Conservation (phyloP, 1,139 yeast genomes). For the Zygoascus meyerae region DNA sequence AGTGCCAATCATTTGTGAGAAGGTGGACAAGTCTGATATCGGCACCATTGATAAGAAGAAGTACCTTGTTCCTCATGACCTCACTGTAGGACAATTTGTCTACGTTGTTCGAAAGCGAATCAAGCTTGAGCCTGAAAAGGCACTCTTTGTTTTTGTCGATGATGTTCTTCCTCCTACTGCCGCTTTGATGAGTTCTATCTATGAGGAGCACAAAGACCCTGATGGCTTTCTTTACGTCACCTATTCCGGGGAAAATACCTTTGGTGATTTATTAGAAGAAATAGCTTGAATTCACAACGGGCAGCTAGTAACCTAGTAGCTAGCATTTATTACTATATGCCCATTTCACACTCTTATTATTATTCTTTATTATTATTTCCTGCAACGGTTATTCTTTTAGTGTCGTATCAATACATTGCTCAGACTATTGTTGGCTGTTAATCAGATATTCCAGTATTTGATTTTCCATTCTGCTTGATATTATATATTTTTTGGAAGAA, state of each 20-base stretch:
- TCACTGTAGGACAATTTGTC: slow-evolving; percentile 96
- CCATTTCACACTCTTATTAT: no score
- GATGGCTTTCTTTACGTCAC: slow-evolving; percentile 95
- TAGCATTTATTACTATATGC: no score
- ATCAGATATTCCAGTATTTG: no score
- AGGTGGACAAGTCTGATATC: slow-evolving; percentile 94
- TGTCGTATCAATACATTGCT: no score
- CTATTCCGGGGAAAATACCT: slow-evolving; percentile 49
- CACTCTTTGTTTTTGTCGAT: slow-evolving; percentile 91
- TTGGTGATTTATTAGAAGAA: slow-evolving; percentile 28
- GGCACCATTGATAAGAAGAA: slow-evolving; percentile 96
- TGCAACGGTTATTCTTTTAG: no score
- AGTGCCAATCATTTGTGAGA: slow-evolving; percentile 93
- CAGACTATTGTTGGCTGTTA: no score
- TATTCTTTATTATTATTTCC: no score
- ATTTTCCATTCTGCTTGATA: no score
- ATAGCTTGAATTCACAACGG: background rate
- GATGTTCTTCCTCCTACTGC: slow-evolving; percentile 98
- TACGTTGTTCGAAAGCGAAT: slow-evolving; percentile 95
- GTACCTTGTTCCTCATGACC: slow-evolving; percentile 91
- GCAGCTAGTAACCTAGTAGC: no score
- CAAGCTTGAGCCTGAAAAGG: slow-evolving; percentile 94
- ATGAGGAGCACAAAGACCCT: slow-evolving; percentile 94
- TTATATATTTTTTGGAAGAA: no score
- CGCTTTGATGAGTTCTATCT: slow-evolving; percentile 88